A percentile compares a stretch with the other conserved stretches of the same genome.
phyloP scores from a whole-genome alignment of 2,329 filamentous ascomycete species.

The Phaeosphaeriaceae sp. region DNA sequence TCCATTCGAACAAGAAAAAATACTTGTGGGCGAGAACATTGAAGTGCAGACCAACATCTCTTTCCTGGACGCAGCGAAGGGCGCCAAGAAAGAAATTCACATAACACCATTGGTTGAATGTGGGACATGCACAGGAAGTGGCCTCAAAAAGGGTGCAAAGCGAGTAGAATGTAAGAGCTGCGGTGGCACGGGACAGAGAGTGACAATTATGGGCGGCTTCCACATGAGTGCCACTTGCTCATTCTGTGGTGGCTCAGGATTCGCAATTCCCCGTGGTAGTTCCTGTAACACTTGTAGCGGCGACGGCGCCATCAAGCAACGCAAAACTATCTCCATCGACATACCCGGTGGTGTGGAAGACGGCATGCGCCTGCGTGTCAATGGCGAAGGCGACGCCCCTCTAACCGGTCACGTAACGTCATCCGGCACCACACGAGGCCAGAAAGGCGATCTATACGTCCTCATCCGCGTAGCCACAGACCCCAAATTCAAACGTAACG shows the following conservation, averaged over 20 bases:
- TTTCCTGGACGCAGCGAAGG: conserved; percentile 96
- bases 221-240: conserved; percentile 93
- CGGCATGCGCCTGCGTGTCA: conserved; percentile 87
- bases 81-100: conserved; percentile 83
- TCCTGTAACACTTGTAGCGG: conserved; percentile 83
- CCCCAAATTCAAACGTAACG: conserved; percentile 83
- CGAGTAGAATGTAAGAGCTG: conserved; percentile 77
- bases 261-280: conserved; percentile 75
- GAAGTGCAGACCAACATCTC: conserved; percentile 92
- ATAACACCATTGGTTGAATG: conserved; percentile 84
- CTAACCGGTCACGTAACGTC: conserved; percentile 73
- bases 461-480: conserved; percentile 89
- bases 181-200: conserved; percentile 82
- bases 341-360: conserved; percentile 97
- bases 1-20: conserved; percentile 74
- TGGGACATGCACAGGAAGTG: conserved; percentile 80
- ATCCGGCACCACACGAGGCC: conserved; percentile 64
- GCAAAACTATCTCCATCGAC: conserved; percentile 83
- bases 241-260: conserved; percentile 79
- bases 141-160: conserved; percentile 81
- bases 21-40: conserved; percentile 93
- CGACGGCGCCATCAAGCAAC: conserved; percentile 81
- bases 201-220: conserved; percentile 93
- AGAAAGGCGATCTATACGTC: conserved; percentile 88
- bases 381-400: conserved; percentile 86